Percentiles rank a stretch among this genome's conserved stretches.
phyloP scores from a whole-genome alignment of 2,329 filamentous ascomycete species.

The Colletotrichum theobromicola region DNA sequence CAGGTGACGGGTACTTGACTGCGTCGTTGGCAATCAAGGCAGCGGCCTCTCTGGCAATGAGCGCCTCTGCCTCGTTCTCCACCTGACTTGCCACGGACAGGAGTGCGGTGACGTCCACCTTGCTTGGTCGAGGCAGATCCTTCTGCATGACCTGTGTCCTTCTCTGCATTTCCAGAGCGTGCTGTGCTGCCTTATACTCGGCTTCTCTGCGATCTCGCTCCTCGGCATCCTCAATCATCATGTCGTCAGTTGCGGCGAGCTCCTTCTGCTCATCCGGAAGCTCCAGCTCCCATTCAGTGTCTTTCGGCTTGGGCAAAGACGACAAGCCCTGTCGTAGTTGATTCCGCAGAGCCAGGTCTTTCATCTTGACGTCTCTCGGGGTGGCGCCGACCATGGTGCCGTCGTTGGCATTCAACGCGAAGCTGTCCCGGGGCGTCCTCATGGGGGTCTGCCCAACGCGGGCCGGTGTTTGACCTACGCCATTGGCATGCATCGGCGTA shows the following conservation, averaged over 20 bases:
- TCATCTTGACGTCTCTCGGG: conserved; percentile 75
- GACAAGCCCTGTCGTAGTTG: conserved; percentile 77
- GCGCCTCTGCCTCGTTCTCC: conserved; percentile 66
- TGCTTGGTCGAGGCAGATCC: conserved; percentile 76
- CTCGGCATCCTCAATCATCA: conserved; percentile 65
- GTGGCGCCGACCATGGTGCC: conserved; percentile 74
- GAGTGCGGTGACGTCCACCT: conserved; percentile 74
- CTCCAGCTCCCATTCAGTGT: conserved; percentile 93
- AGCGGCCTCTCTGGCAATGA: conserved; percentile 80
- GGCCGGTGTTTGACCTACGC: conserved; percentile 70
- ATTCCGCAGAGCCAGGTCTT: conserved; percentile 71
- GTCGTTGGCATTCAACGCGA: conserved; percentile 79
- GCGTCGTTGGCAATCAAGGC: conserved; percentile 85
- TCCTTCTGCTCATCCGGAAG: conserved; percentile 83
- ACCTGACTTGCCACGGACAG: conserved; percentile 62
- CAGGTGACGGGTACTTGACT: conserved; percentile 72
- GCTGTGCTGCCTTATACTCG: conserved; percentile 72
- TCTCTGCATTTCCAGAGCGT: conserved; percentile 80
- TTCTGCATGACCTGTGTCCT: conserved; percentile 93
- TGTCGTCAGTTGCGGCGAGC: conserved; percentile 44
- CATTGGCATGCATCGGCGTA: conserved; percentile 75
- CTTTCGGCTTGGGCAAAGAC: conserved; percentile 88
- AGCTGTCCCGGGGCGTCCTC: conserved; percentile 86
- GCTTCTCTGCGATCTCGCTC: conserved; percentile 81
- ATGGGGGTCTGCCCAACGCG: conserved; percentile 81